Base-by-base conservation (phyloP, 2,329 filamentous ascomycete genomes). In the Geoglossum cookeanum region DNA sequence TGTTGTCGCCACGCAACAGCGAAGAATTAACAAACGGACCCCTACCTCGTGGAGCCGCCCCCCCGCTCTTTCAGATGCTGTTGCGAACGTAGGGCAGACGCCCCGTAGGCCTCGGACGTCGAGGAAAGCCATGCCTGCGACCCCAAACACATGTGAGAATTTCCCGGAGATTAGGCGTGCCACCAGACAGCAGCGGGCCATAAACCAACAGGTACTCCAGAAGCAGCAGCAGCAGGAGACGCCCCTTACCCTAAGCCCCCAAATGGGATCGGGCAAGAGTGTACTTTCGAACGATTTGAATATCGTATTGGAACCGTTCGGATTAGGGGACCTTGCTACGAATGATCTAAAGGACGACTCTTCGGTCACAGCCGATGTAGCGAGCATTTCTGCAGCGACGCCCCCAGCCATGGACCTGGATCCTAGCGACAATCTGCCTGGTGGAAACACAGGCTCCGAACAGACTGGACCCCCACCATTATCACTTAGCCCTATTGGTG, bases 401-500 rank as follows among this genome's bases (percentile, higher is more conserved):
- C 85, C 86, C 33, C 85, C 85, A 5, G 80, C 88, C 27, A 57
- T 39, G 29, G 55, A 57, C 7, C 22, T 27, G 15, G 55, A 52
- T 51, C 55, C 30, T 17, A 47, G 17, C 33, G 8, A 76, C 52
- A 71, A 74, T 11, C 68, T 78, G 15, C 48, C 42, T 6, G 44
- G n/a, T 2, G 15, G 15, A 37, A 29, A 49, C 22, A 39, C 71
- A 73, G 57, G 70, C 70, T 64, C 71, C 70, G 27, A 66, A 74
- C 58, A 70, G 74, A 39, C 72, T 72, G 62, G 70, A 74, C 56
- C 76, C 72, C 60, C 72, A 70, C 51, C 68, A 76, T 33, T 74
- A 78, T 29, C 72, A 59, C 27, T 57, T 71, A 27, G 63, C 62
- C 90, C 64, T 84, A 81, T 52, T 77, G 80, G 82, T 58, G 82